These are phyloP conservation scores for Tetraselmis chui DNA, from an alignment of 139 green algal species.

Conservation along the genomic window DNA sequence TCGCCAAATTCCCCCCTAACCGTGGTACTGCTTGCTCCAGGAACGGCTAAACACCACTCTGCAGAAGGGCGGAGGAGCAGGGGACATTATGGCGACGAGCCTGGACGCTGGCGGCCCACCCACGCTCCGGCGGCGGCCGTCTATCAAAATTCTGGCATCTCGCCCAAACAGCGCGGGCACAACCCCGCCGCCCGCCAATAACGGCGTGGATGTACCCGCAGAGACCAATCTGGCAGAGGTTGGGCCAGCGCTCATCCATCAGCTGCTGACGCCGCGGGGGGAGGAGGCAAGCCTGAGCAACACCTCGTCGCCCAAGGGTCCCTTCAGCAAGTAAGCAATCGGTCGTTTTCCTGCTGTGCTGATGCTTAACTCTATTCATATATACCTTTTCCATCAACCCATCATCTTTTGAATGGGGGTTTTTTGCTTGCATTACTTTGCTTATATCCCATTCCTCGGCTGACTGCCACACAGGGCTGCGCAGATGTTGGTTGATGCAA, in stretches of 20 bases:
- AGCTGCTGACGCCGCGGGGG: neutral
- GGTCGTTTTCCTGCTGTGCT: no score
- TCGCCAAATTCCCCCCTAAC: neutral
- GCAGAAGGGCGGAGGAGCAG: neutral
- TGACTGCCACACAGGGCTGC: no score
- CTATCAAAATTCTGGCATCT: neutral
- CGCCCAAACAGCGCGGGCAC: neutral
- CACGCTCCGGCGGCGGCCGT: neutral
- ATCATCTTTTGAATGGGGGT: no score
- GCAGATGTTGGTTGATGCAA: constrained; percentile 37
- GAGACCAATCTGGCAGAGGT: neutral
- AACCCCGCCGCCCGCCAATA: neutral
- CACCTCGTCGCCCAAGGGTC: neutral
- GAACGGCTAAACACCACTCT: neutral
- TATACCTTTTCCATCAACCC: no score
- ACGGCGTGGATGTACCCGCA: neutral
- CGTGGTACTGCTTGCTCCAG: no score
- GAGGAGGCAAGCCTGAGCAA: neutral
- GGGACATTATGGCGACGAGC: neutral
- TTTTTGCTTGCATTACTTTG: no score
- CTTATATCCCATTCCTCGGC: no score
- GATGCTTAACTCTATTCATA: no score
- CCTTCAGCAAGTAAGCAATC: neutral
- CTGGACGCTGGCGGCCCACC: neutral
- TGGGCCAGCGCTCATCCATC: neutral